A percentile compares a stretch with the other conserved stretches of the same genome.
Evolutionary conservation across 169 alveolate species (phyloP).

Genomic region (Plasmodium inui): DNA sequence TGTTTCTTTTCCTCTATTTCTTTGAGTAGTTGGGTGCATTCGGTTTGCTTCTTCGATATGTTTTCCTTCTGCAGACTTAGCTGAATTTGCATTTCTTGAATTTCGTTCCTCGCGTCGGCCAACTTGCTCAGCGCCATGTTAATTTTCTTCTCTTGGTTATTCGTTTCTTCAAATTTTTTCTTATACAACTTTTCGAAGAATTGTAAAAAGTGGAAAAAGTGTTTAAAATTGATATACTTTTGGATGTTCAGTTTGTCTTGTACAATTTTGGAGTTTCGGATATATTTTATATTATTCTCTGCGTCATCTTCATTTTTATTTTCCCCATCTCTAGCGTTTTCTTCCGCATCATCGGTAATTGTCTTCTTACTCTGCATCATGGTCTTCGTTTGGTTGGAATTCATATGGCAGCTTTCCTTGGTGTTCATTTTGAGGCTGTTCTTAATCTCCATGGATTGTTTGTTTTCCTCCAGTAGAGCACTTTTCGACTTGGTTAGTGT

Average conservation of each 20-base stretch:
- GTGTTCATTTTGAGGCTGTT: slow-evolving; percentile 59
- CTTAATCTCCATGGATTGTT: slow-evolving; percentile 32
- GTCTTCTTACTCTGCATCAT: slow-evolving; percentile 20
- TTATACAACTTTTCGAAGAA: slow-evolving; percentile 50
- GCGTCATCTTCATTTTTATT: slow-evolving; percentile 17
- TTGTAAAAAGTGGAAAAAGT: slow-evolving; percentile 54
- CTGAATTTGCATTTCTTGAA: slow-evolving; percentile 89
- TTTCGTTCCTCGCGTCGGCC: slow-evolving; percentile 89
- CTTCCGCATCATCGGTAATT: slow-evolving; percentile 15
- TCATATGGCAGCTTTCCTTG: slow-evolving; percentile 40
- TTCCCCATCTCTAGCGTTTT: not conserved
- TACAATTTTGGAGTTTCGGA: slow-evolving; percentile 60
- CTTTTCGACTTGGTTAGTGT: slow-evolving; percentile 20
- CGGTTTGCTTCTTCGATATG: slow-evolving; percentile 89
- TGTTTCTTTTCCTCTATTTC: slow-evolving; percentile 89
- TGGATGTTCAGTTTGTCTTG: slow-evolving; percentile 51
- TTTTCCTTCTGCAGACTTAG: slow-evolving; percentile 89
- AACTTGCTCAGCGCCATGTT: slow-evolving; percentile 91
- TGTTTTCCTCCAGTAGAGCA: slow-evolving; percentile 19
- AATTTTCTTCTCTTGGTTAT: slow-evolving; percentile 86
- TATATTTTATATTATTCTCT: slow-evolving; percentile 52
- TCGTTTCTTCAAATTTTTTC: slow-evolving; percentile 66
- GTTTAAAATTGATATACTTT: slow-evolving; percentile 69
- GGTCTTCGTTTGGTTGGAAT: slow-evolving; percentile 7
- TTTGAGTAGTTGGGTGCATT: slow-evolving; percentile 90